phyloP scores from a whole-genome alignment of 2,329 filamentous ascomycete species.

The Epichloe festucae region DNA sequence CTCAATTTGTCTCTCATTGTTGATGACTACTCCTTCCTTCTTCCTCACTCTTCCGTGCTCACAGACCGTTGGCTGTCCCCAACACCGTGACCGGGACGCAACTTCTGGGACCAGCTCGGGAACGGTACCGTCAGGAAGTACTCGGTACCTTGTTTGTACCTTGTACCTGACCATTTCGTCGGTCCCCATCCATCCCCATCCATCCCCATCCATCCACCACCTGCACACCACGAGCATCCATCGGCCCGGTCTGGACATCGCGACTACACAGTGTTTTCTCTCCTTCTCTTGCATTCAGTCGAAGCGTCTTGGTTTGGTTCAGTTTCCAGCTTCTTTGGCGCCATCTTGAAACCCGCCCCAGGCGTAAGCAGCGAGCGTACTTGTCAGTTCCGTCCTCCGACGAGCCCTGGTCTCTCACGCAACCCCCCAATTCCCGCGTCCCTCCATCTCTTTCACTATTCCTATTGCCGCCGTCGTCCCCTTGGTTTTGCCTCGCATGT shows the following conservation, averaged over 20 bases:
- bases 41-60: not conserved
- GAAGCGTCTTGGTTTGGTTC: not conserved
- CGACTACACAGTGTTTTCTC: not conserved
- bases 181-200: too few species aligned
- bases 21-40: not conserved
- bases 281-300: not conserved
- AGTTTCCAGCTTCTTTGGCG: slow-evolving; percentile 1
- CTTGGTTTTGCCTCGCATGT: slow-evolving; percentile 10
- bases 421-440: not conserved
- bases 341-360: slow-evolving; percentile 2
- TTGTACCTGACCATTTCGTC: too few species aligned
- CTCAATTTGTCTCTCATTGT: not conserved
- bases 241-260: not conserved
- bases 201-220: too few species aligned
- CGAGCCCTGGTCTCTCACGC: not conserved
- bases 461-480: slow-evolving; percentile 1
- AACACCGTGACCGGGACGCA: not conserved
- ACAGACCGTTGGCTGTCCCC: not conserved
- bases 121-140: too few species aligned
- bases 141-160: too few species aligned
- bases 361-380: not conserved
- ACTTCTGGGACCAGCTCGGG: too few species aligned
- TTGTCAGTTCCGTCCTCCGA: too few species aligned
- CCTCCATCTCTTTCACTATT: not conserved
- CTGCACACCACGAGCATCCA: not conserved